Evolutionary conservation across 2,329 filamentous ascomycete species (phyloP).

Genomic region (Rhinocladiella similis): DNA sequence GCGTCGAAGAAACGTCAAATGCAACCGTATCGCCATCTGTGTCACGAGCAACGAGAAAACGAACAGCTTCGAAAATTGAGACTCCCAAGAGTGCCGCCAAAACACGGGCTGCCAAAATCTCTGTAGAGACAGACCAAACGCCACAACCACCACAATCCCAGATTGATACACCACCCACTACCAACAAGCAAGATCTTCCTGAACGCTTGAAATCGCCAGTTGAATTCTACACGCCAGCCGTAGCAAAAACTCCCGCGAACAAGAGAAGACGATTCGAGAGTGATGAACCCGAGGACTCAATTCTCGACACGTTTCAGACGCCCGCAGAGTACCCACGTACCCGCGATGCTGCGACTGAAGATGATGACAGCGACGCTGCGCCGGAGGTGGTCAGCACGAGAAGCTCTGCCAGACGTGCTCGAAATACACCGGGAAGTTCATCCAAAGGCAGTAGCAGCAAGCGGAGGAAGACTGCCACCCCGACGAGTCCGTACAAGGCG

Average conservation of each 20-base stretch:
- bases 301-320: conserved; percentile 4
- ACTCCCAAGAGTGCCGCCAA: background rate
- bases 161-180: background rate
- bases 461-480: background rate
- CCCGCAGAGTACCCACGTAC: conserved; percentile 1
- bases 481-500: background rate
- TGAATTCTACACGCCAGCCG: background rate
- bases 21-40: background rate
- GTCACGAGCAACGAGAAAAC: background rate
- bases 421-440: background rate
- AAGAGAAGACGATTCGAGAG: conserved; percentile 20
- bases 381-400: conserved; percentile 20
- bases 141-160: background rate
- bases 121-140: background rate
- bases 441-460: background rate
- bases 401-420: conserved; percentile 3
- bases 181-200: background rate
- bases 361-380: conserved; percentile 13
- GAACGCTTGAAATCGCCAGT: background rate
- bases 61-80: background rate
- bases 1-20: background rate
- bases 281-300: conserved; percentile 9
- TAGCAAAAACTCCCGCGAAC: conserved; percentile 1
- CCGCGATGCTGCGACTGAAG: conserved; percentile 3
- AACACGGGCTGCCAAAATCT: background rate